Evolutionary conservation across 2,329 filamentous ascomycete species (phyloP).

Genomic region (Paradendryphiella salina): DNA sequence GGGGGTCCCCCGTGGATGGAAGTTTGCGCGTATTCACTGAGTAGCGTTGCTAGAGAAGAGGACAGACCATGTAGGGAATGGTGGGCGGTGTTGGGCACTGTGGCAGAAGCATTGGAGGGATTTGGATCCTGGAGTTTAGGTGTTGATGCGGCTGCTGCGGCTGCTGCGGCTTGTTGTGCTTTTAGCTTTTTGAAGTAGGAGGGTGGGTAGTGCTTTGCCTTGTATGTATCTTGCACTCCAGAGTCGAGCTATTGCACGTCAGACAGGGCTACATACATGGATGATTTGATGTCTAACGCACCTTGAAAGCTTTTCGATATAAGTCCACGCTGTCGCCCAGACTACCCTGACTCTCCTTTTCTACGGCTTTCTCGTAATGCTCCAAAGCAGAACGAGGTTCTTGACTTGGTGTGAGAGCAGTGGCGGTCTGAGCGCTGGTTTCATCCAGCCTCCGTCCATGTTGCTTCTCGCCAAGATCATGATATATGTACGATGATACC

Average conservation of each 20-base stretch:
- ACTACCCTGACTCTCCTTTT: conserved; percentile 81
- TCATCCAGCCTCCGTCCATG: conserved; percentile 51
- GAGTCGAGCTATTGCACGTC: conserved; percentile 68
- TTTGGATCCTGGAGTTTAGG: conserved; percentile 49
- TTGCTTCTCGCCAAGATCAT: conserved; percentile 53
- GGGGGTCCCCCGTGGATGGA: conserved; percentile 70
- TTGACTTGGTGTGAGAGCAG: conserved; percentile 35
- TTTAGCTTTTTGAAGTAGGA: conserved; percentile 51
- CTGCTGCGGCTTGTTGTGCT: conserved; percentile 8
- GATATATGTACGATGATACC: conserved; percentile 48
- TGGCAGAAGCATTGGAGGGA: conserved; percentile 55
- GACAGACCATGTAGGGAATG: conserved; percentile 60
- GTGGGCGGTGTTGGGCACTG: conserved; percentile 59
- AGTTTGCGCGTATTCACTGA: conserved; percentile 72
- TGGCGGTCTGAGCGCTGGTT: conserved; percentile 41
- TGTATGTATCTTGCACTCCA: conserved; percentile 81
- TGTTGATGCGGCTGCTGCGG: conserved; percentile 39
- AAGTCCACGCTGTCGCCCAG: conserved; percentile 85
- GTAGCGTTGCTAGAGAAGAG: conserved; percentile 67
- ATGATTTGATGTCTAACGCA: conserved; percentile 46
- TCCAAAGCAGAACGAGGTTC: conserved; percentile 80
- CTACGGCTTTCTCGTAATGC: conserved; percentile 88
- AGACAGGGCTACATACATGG: not conserved
- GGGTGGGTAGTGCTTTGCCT: conserved; percentile 85
- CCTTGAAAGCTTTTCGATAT: conserved; percentile 88